A percentile compares a stretch with the other conserved stretches of the same genome.
These are phyloP conservation scores for Wickerhamiella dianesei DNA, from an alignment of 805 yeast genomes.

Conservation along the genomic window DNA sequence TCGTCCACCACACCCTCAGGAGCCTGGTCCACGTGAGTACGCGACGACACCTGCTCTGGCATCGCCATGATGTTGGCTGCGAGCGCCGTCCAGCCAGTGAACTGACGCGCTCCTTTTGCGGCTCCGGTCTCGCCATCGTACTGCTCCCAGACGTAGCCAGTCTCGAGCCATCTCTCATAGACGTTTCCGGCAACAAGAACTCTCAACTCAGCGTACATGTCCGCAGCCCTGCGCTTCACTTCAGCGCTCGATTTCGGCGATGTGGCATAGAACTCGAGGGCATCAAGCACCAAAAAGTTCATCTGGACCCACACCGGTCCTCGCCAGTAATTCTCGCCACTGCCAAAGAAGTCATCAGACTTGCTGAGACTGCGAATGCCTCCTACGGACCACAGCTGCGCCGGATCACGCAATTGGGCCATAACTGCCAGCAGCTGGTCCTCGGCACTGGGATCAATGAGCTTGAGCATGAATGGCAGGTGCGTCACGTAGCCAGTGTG, in stretches of 20 bases:
- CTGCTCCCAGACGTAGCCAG: conserved; percentile 86
- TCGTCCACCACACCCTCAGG: too few species aligned
- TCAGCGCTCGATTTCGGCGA: conserved; percentile 18
- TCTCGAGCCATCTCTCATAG: conserved; percentile 49
- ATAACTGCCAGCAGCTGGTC: conserved; percentile 39
- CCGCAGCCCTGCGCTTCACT: conserved; percentile 30
- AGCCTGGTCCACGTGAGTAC: too few species aligned
- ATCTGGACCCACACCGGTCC: conserved; percentile 90
- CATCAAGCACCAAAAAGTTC: conserved; percentile 68
- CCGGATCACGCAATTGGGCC: conserved; percentile 49
- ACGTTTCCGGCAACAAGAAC: conserved; percentile 55
- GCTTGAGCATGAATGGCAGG: conserved; percentile 68
- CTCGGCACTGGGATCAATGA: conserved; percentile 37
- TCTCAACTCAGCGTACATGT: conserved; percentile 47
- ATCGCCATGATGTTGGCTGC: conserved; percentile 69
- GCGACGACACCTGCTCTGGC: conserved; percentile 36
- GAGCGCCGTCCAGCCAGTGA: conserved; percentile 88
- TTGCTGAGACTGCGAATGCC: conserved; percentile 77
- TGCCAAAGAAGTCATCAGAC: conserved; percentile 48
- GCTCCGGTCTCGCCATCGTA: conserved; percentile 66
- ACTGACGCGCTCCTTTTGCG: conserved; percentile 74
- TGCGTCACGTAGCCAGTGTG: conserved; percentile 79
- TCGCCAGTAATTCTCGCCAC: conserved; percentile 89
- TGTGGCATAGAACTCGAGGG: conserved; percentile 42
- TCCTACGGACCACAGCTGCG: conserved; percentile 58